Base-by-base conservation (phyloP, 2,329 filamentous ascomycete genomes). In the Meredithiella fracta region DNA sequence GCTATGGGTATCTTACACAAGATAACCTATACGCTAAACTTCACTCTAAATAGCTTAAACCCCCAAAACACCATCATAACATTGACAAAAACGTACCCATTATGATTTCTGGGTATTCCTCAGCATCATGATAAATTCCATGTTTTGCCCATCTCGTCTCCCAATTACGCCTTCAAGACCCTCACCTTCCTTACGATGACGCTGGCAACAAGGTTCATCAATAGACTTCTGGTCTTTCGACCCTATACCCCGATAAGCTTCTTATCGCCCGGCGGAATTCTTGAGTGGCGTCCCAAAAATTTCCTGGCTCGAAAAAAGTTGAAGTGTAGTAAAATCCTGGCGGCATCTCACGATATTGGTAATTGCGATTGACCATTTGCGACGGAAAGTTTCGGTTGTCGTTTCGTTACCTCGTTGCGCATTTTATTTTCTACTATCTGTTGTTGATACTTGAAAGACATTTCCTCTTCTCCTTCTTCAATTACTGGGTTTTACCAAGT, bases 351-450 rank as follows among this genome's bases (percentile, higher is more conserved):
- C n/a, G 23, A 47, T 20, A 37, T 37, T 14, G 17, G 8, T 7
- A 31, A 51, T 44, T 38, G n/a, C 34, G 11, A 20, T 42, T 51
- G 17, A 11, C 20, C 38, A 42, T 25, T 56, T n/a, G 8, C 17
- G 31, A 11, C 14, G 11, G 8, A 8, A 17, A 26, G n/a, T 42
- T 38, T 47, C n/a, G n/a, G n/a, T 2, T 34, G 11, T n/a, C 29
- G 17, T 40, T 23, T 56, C 58, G 58, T 62, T 59, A 61, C 61
- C 59, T 61, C 61, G 60, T 51, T 54, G 31, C 34, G 23, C 42
- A 25, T 53, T 49, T n/a, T 44, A n/a, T n/a, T 8, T n/a, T n/a
- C 37, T 40, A 44, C 23, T 31, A 29, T 9, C 23, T 29, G 50
- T 22, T 3, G 11, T 44, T 3, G 15, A n/a, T 44, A 11, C 11